These are phyloP conservation scores for Plasmodium yoelii DNA, from an alignment of 169 alveolate species.

Conservation along the genomic window DNA sequence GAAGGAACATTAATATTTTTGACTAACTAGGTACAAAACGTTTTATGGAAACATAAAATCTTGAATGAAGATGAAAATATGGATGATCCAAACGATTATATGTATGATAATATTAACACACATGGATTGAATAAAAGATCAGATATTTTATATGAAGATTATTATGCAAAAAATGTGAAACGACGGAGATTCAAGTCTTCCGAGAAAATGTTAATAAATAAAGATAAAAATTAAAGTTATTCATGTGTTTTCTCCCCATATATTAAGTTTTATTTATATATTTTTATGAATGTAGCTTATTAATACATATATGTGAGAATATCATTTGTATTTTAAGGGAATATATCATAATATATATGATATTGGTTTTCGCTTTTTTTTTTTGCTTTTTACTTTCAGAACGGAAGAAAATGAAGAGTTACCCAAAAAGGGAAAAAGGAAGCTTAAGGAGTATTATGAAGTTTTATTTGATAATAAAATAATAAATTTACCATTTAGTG, in stretches of 20 bases:
- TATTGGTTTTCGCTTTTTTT: neutral
- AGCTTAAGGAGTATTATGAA: constrained; percentile 64
- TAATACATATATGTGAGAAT: neutral
- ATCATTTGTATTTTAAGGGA: too few relatives aligned
- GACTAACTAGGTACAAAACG: neutral
- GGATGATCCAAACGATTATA: constrained; percentile 37
- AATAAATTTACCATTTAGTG: constrained; percentile 84
- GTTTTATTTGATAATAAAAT: constrained; percentile 69
- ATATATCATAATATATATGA: neutral
- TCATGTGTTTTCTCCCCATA: neutral
- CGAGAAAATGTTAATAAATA: constrained; percentile 45
- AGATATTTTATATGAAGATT: constrained; percentile 71
- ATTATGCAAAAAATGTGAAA: constrained; percentile 64
- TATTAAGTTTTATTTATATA: neutral
- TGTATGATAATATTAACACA: neutral
- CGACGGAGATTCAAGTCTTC: constrained; percentile 60
- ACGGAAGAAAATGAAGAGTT: constrained; percentile 22
- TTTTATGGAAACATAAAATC: constrained; percentile 8
- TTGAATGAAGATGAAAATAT: constrained; percentile 16
- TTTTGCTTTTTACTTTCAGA: neutral
- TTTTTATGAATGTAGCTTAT: neutral
- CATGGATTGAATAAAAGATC: constrained; percentile 20
- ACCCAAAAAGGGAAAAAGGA: constrained; percentile 29
- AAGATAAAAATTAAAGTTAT: neutral
- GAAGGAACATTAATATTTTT: too few relatives aligned